phyloP scores from a whole-genome alignment of 306 rosid species.

The Nissolia schottii region DNA sequence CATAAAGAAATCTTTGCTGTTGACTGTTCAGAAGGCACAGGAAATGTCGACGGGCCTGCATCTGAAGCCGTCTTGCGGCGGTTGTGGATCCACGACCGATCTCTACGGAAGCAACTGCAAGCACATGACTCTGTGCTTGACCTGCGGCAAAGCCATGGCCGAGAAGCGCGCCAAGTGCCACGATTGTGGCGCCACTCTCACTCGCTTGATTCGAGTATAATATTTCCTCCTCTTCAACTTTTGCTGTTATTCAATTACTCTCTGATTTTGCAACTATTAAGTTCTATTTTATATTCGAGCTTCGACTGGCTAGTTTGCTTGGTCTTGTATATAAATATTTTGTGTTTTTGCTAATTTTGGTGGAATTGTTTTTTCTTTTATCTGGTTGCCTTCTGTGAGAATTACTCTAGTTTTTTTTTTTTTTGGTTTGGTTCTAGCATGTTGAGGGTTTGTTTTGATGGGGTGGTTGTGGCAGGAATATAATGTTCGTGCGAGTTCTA shows the following conservation, averaged over 20 bases:
- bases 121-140: constrained; percentile 83
- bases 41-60: constrained; percentile 58
- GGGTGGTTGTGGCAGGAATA: constrained; percentile 53
- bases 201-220: constrained; percentile 75
- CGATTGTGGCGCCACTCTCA: constrained; percentile 66
- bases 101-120: constrained; percentile 95
- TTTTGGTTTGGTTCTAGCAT: neutral
- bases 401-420: neutral
- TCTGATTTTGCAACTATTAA: neutral
- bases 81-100: constrained; percentile 74
- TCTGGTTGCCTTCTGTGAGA: too few species aligned
- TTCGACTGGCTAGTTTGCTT: neutral
- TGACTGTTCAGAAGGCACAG: neutral
- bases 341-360: neutral
- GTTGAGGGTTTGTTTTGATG: neutral
- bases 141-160: constrained; percentile 84
- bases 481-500: constrained; percentile 78
- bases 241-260: neutral
- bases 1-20: neutral
- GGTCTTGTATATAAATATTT: neutral
- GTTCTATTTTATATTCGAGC: neutral
- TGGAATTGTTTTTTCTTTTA: neutral
- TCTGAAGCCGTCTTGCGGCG: constrained; percentile 62
- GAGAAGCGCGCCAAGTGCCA: constrained; percentile 63
- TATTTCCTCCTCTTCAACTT: neutral